Evolutionary conservation across 495 filamentous ascomycete genomes (phyloP), one percentile per base, ranked within the genome.

Genomic region (Podospora sp.): DNA sequence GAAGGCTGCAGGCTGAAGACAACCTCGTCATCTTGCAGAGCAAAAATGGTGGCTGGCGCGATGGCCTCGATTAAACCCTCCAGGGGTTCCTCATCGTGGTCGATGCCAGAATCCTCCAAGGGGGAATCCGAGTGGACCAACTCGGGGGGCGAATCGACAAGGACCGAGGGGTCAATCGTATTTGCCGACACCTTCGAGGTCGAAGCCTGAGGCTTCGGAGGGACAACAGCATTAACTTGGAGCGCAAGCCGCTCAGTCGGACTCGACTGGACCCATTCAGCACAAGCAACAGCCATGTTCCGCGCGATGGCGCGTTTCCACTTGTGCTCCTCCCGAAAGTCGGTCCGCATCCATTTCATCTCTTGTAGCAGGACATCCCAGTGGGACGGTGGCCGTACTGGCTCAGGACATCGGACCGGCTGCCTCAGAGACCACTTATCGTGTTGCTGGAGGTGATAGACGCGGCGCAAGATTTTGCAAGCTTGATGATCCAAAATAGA

Each of bases 321-420:
- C 75, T 96, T 96, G 27, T 92, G 81, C 76, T 99, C 95, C 78
- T 97, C 92, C 33, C 90, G 84, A 72, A 98, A 98, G 80, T 99
- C 95, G 1, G 92, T 97, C 46, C 92, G 86, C 88, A 99, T 92
- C 96, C 95, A 97, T 77, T 92, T 96, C 86, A 94, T 91, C 78
- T 99, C 92, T 68, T 92, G 85, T 9, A 98, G 79, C 50, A 98
- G 76, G 52, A 95, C 84, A 80, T 99, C 95, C 86, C 87, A 89
- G 75, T 97, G 94, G 6, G 88, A 86, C 1, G 85, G 81, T 14
- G 89, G 88, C 46, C 92, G 85, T 8, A 82, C 82, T 29, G 96
- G 95, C 74, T 99, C 95, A 2, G 85, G 81, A 29, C 87, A 88
- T 58, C 91, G 88, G 69, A 93, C 88, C 57, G 93, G 85, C 73